These are phyloP conservation scores for Tolypocladium capitatum DNA, from an alignment of 2,329 filamentous ascomycete genomes.

Conservation along the genomic window DNA sequence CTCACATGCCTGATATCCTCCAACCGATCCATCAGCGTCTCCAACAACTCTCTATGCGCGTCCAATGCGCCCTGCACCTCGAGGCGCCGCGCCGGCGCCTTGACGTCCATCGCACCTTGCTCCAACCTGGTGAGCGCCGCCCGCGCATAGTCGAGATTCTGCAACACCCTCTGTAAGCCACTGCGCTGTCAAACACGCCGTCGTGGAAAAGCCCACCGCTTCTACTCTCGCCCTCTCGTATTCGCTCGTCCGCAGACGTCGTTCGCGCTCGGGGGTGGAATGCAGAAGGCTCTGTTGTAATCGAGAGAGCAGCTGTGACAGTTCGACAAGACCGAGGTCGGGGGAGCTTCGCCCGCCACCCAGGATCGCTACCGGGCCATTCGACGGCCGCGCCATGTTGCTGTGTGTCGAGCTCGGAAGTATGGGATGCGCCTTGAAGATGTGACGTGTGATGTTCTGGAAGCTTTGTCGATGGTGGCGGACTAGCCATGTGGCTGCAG, in stretches of 20 bases:
- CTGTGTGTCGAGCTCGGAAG: neutral
- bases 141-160: constrained; percentile 64
- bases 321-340: constrained; percentile 28
- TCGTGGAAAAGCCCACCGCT: constrained; percentile 25
- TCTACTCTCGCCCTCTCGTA: constrained; percentile 43
- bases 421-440: neutral
- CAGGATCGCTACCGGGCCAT: constrained; percentile 3
- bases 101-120: constrained; percentile 49
- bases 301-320: constrained; percentile 51
- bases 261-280: constrained; percentile 45
- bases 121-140: constrained; percentile 57
- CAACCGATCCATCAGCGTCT: constrained; percentile 51
- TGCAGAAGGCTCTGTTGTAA: constrained; percentile 53
- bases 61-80: constrained; percentile 51
- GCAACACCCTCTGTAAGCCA: neutral
- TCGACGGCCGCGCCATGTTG: constrained; percentile 16
- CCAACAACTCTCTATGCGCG: constrained; percentile 51
- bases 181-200: neutral
- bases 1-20: constrained; percentile 52
- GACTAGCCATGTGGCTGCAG: neutral
- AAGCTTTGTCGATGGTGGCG: neutral
- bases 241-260: constrained; percentile 43
- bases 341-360: constrained; percentile 9
- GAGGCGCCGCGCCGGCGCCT: constrained; percentile 42
- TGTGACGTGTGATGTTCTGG: neutral